A percentile compares a stretch with the other conserved stretches of the same genome.
Evolutionary conservation across 2,329 filamentous ascomycete genomes (phyloP).

Genomic region (Alternaria hordeiaustralica): DNA sequence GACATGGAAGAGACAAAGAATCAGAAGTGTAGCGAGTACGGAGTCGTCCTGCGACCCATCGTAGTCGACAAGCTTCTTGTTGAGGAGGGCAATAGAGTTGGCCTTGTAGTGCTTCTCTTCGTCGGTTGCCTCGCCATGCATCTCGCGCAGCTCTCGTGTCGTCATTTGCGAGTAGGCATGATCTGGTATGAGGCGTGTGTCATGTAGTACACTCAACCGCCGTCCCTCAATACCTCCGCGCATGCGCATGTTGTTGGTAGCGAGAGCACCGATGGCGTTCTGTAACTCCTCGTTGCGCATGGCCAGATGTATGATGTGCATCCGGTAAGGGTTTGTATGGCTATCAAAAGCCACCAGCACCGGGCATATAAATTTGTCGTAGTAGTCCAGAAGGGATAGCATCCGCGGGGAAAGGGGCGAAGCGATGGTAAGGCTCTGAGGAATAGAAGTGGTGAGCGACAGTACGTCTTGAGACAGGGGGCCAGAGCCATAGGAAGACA

Average conservation of each 20-base stretch:
- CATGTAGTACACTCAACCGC: conserved; percentile 39
- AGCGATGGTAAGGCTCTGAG: conserved; percentile 58
- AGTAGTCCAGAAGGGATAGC: conserved; percentile 91
- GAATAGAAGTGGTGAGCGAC: conserved; percentile 51
- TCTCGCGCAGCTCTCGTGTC: conserved; percentile 45
- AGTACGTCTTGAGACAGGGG: conserved; percentile 46
- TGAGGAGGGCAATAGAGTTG: conserved; percentile 81
- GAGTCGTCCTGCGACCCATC: conserved; percentile 80
- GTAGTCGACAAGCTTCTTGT: conserved; percentile 81
- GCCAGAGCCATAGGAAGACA: conserved; percentile 50
- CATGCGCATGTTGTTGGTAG: conserved; percentile 90
- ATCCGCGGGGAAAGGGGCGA: conserved; percentile 74
- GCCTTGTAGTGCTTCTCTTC: conserved; percentile 86
- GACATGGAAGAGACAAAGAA: conserved; percentile 91
- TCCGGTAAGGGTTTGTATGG: conserved; percentile 80
- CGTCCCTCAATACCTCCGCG: conserved; percentile 67
- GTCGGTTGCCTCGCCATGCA: conserved; percentile 65
- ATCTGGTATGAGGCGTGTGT: conserved; percentile 43
- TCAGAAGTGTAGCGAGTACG: conserved; percentile 82
- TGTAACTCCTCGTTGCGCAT: conserved; percentile 81
- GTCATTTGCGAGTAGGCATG: conserved; percentile 49
- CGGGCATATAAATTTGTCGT: conserved; percentile 88
- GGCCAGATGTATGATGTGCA: conserved; percentile 80
- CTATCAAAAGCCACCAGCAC: conserved; percentile 91
- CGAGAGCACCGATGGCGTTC: conserved; percentile 87